Percentiles rank a stretch among this genome's conserved stretches.
Conservation (phyloP, 1,139 yeast genomes). For the Pichia sp. region DNA sequence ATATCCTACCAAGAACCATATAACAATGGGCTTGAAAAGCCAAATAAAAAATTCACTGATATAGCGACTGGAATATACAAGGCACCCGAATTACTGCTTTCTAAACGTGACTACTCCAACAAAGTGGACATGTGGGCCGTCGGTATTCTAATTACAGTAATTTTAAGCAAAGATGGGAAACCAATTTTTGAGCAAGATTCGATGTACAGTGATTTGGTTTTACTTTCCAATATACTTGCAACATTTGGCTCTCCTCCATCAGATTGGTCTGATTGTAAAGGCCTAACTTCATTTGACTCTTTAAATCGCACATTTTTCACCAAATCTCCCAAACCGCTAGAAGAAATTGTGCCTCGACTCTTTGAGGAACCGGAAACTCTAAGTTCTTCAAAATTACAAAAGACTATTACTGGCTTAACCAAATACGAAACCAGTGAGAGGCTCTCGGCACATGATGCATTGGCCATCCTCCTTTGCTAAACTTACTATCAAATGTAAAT, state of each 20-base stretch:
- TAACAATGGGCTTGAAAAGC: conserved; percentile 43
- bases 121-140: conserved; percentile 80
- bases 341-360: conserved; percentile 35
- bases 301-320: conserved; percentile 35
- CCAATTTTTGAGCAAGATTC: conserved; percentile 41
- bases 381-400: conserved; percentile 17
- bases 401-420: conserved; percentile 36
- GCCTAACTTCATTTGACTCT: conserved; percentile 38
- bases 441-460: conserved; percentile 30
- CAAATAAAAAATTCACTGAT: conserved; percentile 53
- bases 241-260: conserved; percentile 67
- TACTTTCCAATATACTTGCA: conserved; percentile 58
- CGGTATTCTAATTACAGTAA: conserved; percentile 62
- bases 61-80: conserved; percentile 75
- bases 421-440: conserved; percentile 39
- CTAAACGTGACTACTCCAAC: conserved; percentile 54
- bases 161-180: conserved; percentile 47
- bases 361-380: conserved; percentile 16
- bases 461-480: conserved; percentile 15
- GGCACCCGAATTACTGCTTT: conserved; percentile 80
- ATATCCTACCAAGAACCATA: conserved; percentile 47
- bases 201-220: conserved; percentile 55
- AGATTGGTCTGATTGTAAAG: conserved; percentile 45
- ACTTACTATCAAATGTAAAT: not conserved
- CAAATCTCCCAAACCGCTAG: conserved; percentile 32